These are phyloP conservation scores for Suillus bovinus DNA, from an alignment of 768 basidiomycete genomes.

Conservation along the genomic window DNA sequence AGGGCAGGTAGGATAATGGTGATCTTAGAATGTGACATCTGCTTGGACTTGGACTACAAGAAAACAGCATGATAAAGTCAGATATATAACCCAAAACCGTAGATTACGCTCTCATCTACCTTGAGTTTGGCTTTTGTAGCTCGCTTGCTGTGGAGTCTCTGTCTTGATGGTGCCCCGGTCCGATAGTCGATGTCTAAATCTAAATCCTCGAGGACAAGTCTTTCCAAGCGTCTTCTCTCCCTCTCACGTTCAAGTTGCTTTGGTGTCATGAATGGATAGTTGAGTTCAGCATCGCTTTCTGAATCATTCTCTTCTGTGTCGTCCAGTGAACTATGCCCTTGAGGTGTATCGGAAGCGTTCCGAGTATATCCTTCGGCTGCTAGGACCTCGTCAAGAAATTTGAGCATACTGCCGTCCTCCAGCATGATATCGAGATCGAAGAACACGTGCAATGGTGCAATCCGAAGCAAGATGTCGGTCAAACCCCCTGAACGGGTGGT, in stretches of 20 bases:
- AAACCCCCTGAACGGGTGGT: slow-evolving; percentile 7
- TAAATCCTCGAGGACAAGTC: slow-evolving; percentile 58
- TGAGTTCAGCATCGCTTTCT: slow-evolving; percentile 16
- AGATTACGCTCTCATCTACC: slow-evolving; percentile 15
- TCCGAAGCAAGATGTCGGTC: slow-evolving; percentile 34
- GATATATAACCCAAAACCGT: neutral
- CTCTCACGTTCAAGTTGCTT: slow-evolving; percentile 31
- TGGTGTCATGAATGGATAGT: slow-evolving; percentile 26
- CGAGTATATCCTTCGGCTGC: slow-evolving; percentile 18
- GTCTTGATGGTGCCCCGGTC: slow-evolving; percentile 12
- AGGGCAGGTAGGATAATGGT: slow-evolving; percentile 29
- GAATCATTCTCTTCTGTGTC: slow-evolving; percentile 14
- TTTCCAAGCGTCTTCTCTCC: slow-evolving; percentile 46
- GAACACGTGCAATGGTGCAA: slow-evolving; percentile 74
- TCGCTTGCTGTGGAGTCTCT: slow-evolving; percentile 10
- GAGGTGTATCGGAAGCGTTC: slow-evolving; percentile 3
- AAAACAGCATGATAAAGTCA: neutral
- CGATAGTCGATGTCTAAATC: slow-evolving; percentile 53
- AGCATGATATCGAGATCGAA: slow-evolving; percentile 58
- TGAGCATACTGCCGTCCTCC: slow-evolving; percentile 38
- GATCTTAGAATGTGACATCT: neutral
- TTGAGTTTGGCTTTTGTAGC: slow-evolving; percentile 13
- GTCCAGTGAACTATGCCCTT: slow-evolving; percentile 1
- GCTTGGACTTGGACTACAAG: slow-evolving; percentile 3
- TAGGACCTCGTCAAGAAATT: slow-evolving; percentile 51